Evolutionary conservation across 257 asterid genomes (phyloP).

Genomic region (Cordia subcordata): DNA sequence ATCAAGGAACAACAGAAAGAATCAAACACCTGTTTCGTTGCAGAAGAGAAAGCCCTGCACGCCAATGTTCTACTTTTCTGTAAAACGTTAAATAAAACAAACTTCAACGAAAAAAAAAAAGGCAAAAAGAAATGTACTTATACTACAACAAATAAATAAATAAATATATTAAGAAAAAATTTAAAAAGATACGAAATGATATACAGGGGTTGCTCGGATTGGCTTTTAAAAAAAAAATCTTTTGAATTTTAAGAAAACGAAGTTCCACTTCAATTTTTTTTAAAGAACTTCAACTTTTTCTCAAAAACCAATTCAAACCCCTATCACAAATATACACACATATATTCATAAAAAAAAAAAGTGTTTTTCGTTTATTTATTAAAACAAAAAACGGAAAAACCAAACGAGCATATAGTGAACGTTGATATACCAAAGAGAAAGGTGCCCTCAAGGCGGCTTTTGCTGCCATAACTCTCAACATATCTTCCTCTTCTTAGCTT

Average conservation of each 20-base stretch:
- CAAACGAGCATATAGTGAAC: no score
- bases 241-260: no score
- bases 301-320: no score
- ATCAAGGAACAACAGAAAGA: neutral
- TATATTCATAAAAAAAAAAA: neutral
- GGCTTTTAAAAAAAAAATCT: no score
- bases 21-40: conserved; percentile 52
- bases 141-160: no score
- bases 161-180: no score
- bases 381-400: no score
- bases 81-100: conserved; percentile 19
- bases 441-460: conserved; percentile 1
- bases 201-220: no score
- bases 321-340: neutral
- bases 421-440: neutral
- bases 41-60: conserved; percentile 59
- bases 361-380: no score
- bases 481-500: neutral
- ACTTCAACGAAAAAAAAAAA: conserved; percentile 10
- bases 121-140: neutral
- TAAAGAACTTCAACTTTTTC: no score
- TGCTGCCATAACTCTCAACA: conserved; percentile 2
- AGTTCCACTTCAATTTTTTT: no score
- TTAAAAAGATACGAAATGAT: no score
- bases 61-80: conserved; percentile 59